These are phyloP conservation scores for Vitis hybrid DNA, from an alignment of 177 flowering plant genomes.

Conservation along the genomic window DNA sequence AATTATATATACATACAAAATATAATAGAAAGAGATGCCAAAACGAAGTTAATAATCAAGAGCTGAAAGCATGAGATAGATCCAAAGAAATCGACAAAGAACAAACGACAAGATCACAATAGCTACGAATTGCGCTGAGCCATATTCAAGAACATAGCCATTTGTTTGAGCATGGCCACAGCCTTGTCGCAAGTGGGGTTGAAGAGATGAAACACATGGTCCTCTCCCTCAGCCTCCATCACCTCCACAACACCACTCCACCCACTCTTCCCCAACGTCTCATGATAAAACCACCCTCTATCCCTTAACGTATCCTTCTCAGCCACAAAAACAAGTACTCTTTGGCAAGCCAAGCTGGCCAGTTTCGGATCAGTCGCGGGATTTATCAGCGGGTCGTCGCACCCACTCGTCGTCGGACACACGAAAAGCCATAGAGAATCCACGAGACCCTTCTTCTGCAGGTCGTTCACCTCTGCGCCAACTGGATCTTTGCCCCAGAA, in stretches of 20 bases:
- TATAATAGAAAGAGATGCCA: too few relatives aligned
- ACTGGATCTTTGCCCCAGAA: slow-evolving; percentile 38
- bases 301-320: slow-evolving; percentile 37
- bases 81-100: too few relatives aligned
- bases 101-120: too few relatives aligned
- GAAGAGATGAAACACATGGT: slow-evolving; percentile 36
- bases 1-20: too few relatives aligned
- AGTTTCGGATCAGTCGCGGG: slow-evolving; percentile 22
- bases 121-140: too few relatives aligned
- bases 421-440: slow-evolving; percentile 16
- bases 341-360: slow-evolving; percentile 23
- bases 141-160: slow-evolving; percentile 26
- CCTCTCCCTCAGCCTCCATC: slow-evolving; percentile 37
- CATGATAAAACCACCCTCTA: slow-evolving; percentile 31
- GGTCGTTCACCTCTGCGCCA: slow-evolving; percentile 15
- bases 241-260: slow-evolving; percentile 43
- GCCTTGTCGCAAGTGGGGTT: slow-evolving; percentile 28
- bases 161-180: slow-evolving; percentile 8
- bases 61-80: too few relatives aligned
- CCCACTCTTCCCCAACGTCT: slow-evolving; percentile 27
- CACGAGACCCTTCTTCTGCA: neutral
- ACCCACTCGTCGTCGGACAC: slow-evolving; percentile 19
- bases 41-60: too few relatives aligned
- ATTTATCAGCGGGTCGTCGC: slow-evolving; percentile 32
- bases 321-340: slow-evolving; percentile 40